Base-by-base conservation (phyloP, 106 monocot species). In the Allium fistulosum region DNA sequence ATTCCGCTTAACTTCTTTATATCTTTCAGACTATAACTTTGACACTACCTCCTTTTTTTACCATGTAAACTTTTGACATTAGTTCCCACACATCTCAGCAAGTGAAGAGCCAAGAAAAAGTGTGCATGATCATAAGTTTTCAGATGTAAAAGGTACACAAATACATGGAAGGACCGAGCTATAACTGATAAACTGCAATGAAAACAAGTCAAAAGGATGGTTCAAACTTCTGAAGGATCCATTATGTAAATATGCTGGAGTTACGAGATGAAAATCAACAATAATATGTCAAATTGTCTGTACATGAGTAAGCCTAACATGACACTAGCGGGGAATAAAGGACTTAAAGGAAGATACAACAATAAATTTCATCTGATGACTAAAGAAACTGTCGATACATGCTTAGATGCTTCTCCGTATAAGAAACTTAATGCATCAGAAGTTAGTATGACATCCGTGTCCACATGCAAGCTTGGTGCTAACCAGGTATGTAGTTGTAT, bases 381-480 rank as follows among this genome's bases (percentile, higher is more conserved):
- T 65, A 51, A 13, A 22, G 26, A 66, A n/a, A 72, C 52, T 49
- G 17, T 49, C 9, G 72, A 72, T 57, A 50, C 47, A 68, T 94
- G 94, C 74, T 62, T 94, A 52, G 86, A 84, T 61, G 73, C 80
- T 48, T 82, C 86, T 66, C 53, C 59, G 26, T 66, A 28, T 4
- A 81, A 59, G 69, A 84, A 72, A 49, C 79, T 51, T n/a, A 72
- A 62, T 26, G 75, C 84, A 68, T 84, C 82, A 51, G 84, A 76
- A 46, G 66, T 7, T 49, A 65, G 59, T 48, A 71, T 53, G 17
- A 76, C 56, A 53, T 73, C 45, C 15, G 68, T 77, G 55, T 82
- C 90, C 2, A 49, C 68, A 50, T 94, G 94, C 71, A 77, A 78
- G 71, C 74, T 79, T 83, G 72, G 82, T 82, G 71, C 78, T 53